These are phyloP conservation scores for Pleurotus platypus DNA, from an alignment of 768 basidiomycete genomes.

Conservation along the genomic window DNA sequence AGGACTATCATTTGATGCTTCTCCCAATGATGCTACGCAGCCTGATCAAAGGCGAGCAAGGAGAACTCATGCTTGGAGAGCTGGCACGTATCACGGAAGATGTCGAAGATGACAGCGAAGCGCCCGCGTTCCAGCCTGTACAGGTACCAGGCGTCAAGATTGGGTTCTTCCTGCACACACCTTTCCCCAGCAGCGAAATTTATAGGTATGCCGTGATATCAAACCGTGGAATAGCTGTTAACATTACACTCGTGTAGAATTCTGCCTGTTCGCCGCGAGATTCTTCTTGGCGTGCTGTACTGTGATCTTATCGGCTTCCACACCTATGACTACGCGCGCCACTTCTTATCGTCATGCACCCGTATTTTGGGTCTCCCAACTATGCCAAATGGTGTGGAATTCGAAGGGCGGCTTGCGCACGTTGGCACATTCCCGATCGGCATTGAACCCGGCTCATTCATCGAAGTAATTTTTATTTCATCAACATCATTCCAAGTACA, in stretches of 20 bases:
- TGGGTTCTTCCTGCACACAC: slow-evolving; percentile 98
- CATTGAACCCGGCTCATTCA: slow-evolving; percentile 92
- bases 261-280: slow-evolving; percentile 94
- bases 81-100: slow-evolving; percentile 72
- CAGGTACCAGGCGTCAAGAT: slow-evolving; percentile 78
- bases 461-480: slow-evolving; percentile 48
- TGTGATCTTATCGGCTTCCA: slow-evolving; percentile 99
- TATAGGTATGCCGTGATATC: slow-evolving; percentile 58
- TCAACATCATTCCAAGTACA: not conserved
- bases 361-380: slow-evolving; percentile 93
- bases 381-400: slow-evolving; percentile 97
- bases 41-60: slow-evolving; percentile 71
- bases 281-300: slow-evolving; percentile 92
- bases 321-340: slow-evolving; percentile 99
- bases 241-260: slow-evolving; percentile 53
- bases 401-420: slow-evolving; percentile 91
- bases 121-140: slow-evolving; percentile 26
- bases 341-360: slow-evolving; percentile 98
- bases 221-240: not conserved
- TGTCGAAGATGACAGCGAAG: slow-evolving; percentile 47
- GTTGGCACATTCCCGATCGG: slow-evolving; percentile 99
- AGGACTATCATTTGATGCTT: slow-evolving; percentile 97
- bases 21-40: slow-evolving; percentile 93
- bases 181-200: slow-evolving; percentile 97
- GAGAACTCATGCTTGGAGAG: slow-evolving; percentile 57